These are phyloP conservation scores for Scheffersomyces segobiensis DNA, from an alignment of 1,139 yeast species.

Conservation along the genomic window DNA sequence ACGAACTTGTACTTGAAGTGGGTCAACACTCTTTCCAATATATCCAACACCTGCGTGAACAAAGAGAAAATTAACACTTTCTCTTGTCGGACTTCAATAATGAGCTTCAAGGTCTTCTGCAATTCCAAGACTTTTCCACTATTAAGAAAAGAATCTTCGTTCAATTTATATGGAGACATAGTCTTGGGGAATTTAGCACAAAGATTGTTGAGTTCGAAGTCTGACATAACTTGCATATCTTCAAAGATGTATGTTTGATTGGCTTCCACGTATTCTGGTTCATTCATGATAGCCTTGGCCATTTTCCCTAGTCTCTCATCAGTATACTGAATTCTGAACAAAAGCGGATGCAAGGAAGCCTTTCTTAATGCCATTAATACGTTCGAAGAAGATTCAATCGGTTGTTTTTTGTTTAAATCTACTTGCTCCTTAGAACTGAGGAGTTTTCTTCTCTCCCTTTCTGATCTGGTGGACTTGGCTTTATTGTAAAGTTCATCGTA, in stretches of 20 bases:
- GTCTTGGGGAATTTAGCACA: constrained; percentile 74
- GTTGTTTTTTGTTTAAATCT: constrained; percentile 34
- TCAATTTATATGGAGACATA: constrained; percentile 53
- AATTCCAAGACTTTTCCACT: constrained; percentile 76
- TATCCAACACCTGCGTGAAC: constrained; percentile 89
- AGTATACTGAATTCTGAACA: constrained; percentile 62
- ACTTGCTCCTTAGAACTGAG: constrained; percentile 38
- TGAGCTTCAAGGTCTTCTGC: constrained; percentile 55
- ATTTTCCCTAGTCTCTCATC: constrained; percentile 58
- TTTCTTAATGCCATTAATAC: constrained; percentile 71
- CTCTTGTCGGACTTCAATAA: constrained; percentile 56
- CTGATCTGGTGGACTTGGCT: constrained; percentile 46
- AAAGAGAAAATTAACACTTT: constrained; percentile 84
- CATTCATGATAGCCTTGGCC: constrained; percentile 79
- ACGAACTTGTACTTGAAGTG: constrained; percentile 69
- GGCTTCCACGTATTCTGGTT: constrained; percentile 76
- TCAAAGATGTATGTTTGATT: constrained; percentile 74
- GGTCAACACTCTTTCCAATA: constrained; percentile 74
- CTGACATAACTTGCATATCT: constrained; percentile 97
- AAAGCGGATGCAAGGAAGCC: constrained; percentile 72
- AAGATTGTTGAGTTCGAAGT: constrained; percentile 76
- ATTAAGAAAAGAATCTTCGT: constrained; percentile 59
- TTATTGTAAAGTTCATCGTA: constrained; percentile 58
- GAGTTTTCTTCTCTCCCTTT: constrained; percentile 51
- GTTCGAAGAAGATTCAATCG: constrained; percentile 47